These are phyloP conservation scores for Spongospora subterranea DNA, from an alignment of 208 protist genomes.

Conservation along the genomic window DNA sequence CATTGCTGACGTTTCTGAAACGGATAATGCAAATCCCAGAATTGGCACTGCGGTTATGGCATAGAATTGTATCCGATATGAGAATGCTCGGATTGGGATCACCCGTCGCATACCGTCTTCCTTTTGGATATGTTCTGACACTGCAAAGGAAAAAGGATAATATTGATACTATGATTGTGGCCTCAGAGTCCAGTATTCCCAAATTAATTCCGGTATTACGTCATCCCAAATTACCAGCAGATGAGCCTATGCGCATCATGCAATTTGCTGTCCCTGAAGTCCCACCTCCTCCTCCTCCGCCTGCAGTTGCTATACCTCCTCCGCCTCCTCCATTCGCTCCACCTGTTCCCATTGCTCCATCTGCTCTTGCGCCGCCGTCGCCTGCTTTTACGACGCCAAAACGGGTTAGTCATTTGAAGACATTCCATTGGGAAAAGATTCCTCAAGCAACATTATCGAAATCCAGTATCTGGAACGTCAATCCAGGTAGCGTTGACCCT, in stretches of 20 bases:
- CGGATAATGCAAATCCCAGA: background rate
- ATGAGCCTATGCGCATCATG: background rate
- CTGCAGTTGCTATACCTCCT: background rate
- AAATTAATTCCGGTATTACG: no score
- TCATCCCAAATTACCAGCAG: no score
- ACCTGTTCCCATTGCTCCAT: background rate
- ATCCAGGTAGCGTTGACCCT: background rate
- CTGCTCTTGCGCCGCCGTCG: background rate
- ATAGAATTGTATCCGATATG: background rate
- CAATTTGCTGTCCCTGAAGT: background rate
- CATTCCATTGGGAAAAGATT: slow-evolving; percentile 57
- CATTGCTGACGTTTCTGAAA: background rate
- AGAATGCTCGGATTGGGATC: background rate
- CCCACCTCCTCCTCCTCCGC: background rate
- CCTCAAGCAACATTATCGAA: background rate
- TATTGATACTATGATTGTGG: no score
- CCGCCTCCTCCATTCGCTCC: background rate
- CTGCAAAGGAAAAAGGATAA: no score
- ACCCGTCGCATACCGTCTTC: background rate
- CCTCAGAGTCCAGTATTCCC: no score
- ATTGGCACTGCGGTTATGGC: background rate
- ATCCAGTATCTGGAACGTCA: slow-evolving; percentile 1
- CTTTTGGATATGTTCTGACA: no score
- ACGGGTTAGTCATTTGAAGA: background rate
- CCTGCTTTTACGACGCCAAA: background rate